These are phyloP conservation scores for Allantophomopsis cytisporea DNA, from an alignment of 2,329 filamentous ascomycete species.

Conservation along the genomic window DNA sequence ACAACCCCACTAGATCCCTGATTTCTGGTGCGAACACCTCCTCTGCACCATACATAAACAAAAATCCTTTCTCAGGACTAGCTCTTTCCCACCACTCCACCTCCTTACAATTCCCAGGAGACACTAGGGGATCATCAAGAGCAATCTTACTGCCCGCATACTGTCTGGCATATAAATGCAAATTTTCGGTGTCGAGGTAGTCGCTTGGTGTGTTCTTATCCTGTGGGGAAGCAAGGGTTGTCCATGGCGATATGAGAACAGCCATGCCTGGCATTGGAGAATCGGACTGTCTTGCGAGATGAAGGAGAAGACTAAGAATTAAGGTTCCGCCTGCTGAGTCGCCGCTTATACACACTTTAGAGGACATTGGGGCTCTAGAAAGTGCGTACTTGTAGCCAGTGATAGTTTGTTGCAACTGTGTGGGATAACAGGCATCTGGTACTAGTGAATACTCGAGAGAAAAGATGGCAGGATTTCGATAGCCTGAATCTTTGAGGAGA, in stretches of 20 bases:
- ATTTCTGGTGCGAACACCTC: slow-evolving; percentile 68
- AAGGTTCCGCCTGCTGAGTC: slow-evolving; percentile 72
- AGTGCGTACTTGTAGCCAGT: slow-evolving; percentile 60
- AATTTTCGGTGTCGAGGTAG: slow-evolving; percentile 53
- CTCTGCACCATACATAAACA: slow-evolving; percentile 60
- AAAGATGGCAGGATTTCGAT: slow-evolving; percentile 65
- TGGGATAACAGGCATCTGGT: slow-evolving; percentile 59
- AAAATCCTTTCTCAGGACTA: slow-evolving; percentile 52
- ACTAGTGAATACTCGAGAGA: slow-evolving; percentile 71
- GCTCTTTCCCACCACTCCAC: slow-evolving; percentile 51
- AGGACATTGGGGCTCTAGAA: slow-evolving; percentile 34
- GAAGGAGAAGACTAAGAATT: slow-evolving; percentile 58
- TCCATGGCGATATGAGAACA: slow-evolving; percentile 70
- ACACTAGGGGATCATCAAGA: slow-evolving; percentile 41
- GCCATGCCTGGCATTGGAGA: slow-evolving; percentile 39
- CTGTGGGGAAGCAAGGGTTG: slow-evolving; percentile 53
- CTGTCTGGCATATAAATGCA: slow-evolving; percentile 57
- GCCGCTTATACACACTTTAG: slow-evolving; percentile 56
- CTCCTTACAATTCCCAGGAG: slow-evolving; percentile 59
- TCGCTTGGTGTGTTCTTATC: slow-evolving; percentile 61
- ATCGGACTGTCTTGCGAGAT: slow-evolving; percentile 29
- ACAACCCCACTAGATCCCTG: slow-evolving; percentile 38
- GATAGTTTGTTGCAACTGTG: slow-evolving; percentile 56
- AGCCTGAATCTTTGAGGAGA: slow-evolving; percentile 47
- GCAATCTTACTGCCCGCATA: slow-evolving; percentile 44